Percentiles rank a stretch among this genome's conserved stretches.
phyloP scores from a whole-genome alignment of 805 yeast species.

The Candida glaebosa region DNA sequence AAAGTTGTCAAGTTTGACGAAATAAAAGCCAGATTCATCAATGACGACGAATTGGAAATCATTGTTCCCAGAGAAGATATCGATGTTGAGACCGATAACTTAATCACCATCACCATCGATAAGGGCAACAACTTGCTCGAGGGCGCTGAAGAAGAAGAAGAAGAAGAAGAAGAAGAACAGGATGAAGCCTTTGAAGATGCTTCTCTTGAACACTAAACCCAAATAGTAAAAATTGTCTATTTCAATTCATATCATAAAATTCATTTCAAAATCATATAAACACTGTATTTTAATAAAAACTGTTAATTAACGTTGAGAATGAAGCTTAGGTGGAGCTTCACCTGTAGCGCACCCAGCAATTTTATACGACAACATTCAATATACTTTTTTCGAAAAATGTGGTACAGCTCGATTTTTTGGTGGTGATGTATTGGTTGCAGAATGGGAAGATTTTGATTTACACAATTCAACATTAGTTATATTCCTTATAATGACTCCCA shows the following conservation, averaged over 20 bases:
- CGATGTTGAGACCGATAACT: slow-evolving; percentile 13
- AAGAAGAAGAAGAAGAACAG: slow-evolving; percentile 11
- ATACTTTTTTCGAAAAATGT: background rate
- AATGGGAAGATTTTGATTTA: background rate
- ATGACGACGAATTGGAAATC: slow-evolving; percentile 40
- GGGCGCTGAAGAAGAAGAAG: slow-evolving; percentile 11
- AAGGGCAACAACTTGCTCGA: background rate
- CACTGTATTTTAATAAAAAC: background rate
- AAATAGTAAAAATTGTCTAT: background rate
- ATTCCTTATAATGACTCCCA: background rate
- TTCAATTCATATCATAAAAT: background rate
- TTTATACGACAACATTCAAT: too few relatives aligned
- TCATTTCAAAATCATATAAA: background rate
- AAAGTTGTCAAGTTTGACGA: slow-evolving; percentile 34
- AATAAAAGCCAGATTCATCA: slow-evolving; percentile 35
- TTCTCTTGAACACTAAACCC: slow-evolving; percentile 9
- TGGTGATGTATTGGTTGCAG: background rate
- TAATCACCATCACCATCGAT: slow-evolving; percentile 8
- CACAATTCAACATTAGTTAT: background rate
- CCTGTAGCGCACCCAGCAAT: too few relatives aligned
- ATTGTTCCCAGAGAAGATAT: slow-evolving; percentile 35
- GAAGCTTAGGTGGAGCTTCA: too few relatives aligned
- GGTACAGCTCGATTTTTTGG: background rate
- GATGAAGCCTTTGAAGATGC: slow-evolving; percentile 14
- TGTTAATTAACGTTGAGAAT: too few relatives aligned